Evolutionary conservation across 2,329 filamentous ascomycete genomes (phyloP), one percentile per base, ranked within the genome.

Genomic region (Acrodontium crateriforme): DNA sequence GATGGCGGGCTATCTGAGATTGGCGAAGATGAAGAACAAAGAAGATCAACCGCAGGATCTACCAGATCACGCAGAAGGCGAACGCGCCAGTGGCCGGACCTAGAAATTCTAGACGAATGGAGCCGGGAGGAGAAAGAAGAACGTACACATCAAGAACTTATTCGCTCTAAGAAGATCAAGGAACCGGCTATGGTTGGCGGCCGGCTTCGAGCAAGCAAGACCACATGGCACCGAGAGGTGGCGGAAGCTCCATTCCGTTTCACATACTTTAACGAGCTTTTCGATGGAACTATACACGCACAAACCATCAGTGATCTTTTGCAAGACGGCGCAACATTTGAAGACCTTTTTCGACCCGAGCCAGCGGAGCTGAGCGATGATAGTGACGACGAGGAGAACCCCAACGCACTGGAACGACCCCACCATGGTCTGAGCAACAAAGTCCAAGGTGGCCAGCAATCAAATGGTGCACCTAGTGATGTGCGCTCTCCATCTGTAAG

Each of bases 251-350:
- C 89, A 0, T 95, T 91, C 52, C 72, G 89, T 15, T 98, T 94
- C 53, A 95, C 89, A 0, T 98, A 98, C 54, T 98, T 98, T 65
- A 95, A 95, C 53, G 89, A 95, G 50, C 83, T 93, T 38, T 83
- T 95, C 31, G 78, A 83, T 45, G 91, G 81, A 53, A 98, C 89
- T 0, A 91, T 98, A 36, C 89, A 98, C 54, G 89, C 84, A 35
- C 82, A 92, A 54, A 89, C 79, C 1, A 93, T 98, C 32, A 92
- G 84, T 2, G 89, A 94, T 51, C 67, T 98, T 12, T 69, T 91
- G 6, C 84, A 93, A 41, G 76, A 81, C 1, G 89, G 83, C 5
- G 70, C 76, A 35, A 79, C 71, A 23, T 98, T 98, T 52, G 69
- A 68, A 34, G 81, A 93, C 43, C 68, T 98, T 0, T 98, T 98